phyloP scores from a whole-genome alignment of 805 yeast genomes.

The Yarrowia hollandica region DNA sequence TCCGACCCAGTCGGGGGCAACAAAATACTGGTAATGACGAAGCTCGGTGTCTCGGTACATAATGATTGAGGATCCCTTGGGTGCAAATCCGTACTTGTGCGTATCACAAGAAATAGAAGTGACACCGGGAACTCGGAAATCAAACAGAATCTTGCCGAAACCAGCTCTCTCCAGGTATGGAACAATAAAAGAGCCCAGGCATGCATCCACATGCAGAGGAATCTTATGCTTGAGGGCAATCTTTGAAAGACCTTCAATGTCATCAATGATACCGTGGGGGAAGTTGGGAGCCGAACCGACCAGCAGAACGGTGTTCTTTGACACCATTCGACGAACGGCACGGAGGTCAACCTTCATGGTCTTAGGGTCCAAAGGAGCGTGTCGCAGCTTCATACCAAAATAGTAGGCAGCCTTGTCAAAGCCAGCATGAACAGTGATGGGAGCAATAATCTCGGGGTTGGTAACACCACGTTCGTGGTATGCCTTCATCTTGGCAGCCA shows the following conservation, averaged over 20 bases:
- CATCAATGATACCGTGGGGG: conserved; percentile 95
- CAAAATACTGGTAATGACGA: conserved; percentile 80
- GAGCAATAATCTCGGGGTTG: conserved; percentile 85
- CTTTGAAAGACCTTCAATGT: conserved; percentile 68
- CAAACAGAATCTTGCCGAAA: conserved; percentile 59
- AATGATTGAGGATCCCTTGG: conserved; percentile 90
- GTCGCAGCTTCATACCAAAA: conserved; percentile 80
- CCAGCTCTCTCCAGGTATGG: conserved; percentile 74
- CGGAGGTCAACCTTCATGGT: conserved; percentile 66
- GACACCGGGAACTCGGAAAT: conserved; percentile 83
- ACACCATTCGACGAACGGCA: conserved; percentile 65
- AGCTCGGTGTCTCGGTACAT: conserved; percentile 75
- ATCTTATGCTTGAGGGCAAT: conserved; percentile 66
- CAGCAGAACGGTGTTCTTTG: conserved; percentile 74
- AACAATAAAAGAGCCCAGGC: conserved; percentile 89
- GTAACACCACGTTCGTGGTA: conserved; percentile 52
- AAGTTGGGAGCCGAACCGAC: conserved; percentile 96
- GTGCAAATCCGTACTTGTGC: conserved; percentile 98
- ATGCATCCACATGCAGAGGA: conserved; percentile 94
- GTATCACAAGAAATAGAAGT: conserved; percentile 98
- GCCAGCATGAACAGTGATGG: conserved; percentile 90
- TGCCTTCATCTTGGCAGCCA: conserved; percentile 84
- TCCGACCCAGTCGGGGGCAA: conserved; percentile 85
- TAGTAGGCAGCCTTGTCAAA: conserved; percentile 89
- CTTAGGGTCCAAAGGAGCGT: conserved; percentile 70